Conservation (phyloP, 1,284 basidiomycete genomes). For the Cutaneotrichosporon cutaneum region DNA sequence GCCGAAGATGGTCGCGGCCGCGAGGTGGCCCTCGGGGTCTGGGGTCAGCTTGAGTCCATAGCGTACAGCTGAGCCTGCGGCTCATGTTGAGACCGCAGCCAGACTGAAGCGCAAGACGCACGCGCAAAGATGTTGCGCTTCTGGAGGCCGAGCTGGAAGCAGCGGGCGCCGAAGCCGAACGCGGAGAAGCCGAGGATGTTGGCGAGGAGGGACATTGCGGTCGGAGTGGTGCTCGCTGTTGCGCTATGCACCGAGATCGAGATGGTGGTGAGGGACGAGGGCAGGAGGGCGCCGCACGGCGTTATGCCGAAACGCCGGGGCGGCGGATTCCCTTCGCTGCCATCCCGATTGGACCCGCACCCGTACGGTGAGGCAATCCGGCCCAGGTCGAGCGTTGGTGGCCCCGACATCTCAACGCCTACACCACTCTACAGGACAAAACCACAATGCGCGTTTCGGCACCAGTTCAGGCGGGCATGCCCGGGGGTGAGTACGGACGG, state of each 20-base stretch:
- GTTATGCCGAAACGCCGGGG: conserved; percentile 14
- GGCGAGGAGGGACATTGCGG: conserved; percentile 65
- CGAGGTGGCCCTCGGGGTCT: conserved; percentile 45
- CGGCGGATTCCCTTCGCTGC: conserved; percentile 9
- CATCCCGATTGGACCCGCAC: conserved; percentile 15
- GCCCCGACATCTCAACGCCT: conserved; percentile 5
- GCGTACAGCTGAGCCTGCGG: not conserved
- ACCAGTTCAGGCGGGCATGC: conserved; percentile 68
- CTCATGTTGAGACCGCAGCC: not conserved
- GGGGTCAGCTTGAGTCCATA: not conserved
- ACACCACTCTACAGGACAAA: conserved; percentile 14
- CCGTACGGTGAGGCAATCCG: not conserved
- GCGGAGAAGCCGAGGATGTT: conserved; percentile 73
- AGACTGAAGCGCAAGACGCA: not conserved
- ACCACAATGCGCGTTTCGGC: conserved; percentile 65
- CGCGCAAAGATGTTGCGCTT: conserved; percentile 44
- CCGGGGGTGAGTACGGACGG: conserved; percentile 58
- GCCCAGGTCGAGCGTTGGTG: not conserved
- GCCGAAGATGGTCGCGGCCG: conserved; percentile 41
- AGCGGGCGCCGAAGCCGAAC: conserved; percentile 71
- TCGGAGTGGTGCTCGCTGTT: conserved; percentile 3
- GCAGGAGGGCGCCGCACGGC: not conserved
- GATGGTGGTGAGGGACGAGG: not conserved
- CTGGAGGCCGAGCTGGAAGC: conserved; percentile 78
- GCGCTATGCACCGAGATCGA: not conserved